phyloP scores from a whole-genome alignment of 805 yeast genomes.

The Wickerhamiella sorbophila region DNA sequence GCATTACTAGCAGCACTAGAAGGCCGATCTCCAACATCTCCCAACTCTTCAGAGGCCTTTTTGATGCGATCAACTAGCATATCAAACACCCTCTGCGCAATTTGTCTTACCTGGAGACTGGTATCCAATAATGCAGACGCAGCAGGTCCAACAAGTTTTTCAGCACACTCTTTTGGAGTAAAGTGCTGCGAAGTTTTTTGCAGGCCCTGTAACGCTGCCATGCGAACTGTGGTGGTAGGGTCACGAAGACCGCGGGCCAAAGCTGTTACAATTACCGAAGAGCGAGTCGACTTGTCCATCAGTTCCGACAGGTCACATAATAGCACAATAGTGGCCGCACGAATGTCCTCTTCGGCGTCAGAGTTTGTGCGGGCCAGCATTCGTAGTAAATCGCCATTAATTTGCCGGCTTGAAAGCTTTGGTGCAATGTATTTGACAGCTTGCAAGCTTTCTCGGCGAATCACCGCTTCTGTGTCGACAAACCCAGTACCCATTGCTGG shows the following conservation, averaged over 20 bases:
- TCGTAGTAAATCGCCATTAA: conserved; percentile 74
- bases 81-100: conserved; percentile 57
- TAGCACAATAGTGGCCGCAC: conserved; percentile 62
- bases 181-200: conserved; percentile 50
- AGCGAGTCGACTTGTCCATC: conserved; percentile 41
- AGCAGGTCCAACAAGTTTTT: conserved; percentile 67
- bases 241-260: conserved; percentile 73
- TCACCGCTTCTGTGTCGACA: conserved; percentile 66
- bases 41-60: conserved; percentile 29
- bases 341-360: conserved; percentile 60
- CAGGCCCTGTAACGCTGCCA: conserved; percentile 65
- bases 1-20: neutral
- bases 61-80: conserved; percentile 42
- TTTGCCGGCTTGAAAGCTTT: conserved; percentile 58
- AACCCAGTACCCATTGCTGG: conserved; percentile 64
- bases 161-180: conserved; percentile 60
- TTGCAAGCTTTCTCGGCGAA: conserved; percentile 67
- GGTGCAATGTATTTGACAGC: conserved; percentile 45
- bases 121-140: conserved; percentile 74
- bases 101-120: conserved; percentile 51
- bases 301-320: conserved; percentile 49
- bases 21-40: conserved; percentile 12
- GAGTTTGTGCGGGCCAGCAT: conserved; percentile 68
- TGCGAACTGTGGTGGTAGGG: conserved; percentile 56
- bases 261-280: conserved; percentile 75